Base-by-base conservation (phyloP, 2,329 filamentous ascomycete genomes). In the Fonsecaea multimorphosa region DNA sequence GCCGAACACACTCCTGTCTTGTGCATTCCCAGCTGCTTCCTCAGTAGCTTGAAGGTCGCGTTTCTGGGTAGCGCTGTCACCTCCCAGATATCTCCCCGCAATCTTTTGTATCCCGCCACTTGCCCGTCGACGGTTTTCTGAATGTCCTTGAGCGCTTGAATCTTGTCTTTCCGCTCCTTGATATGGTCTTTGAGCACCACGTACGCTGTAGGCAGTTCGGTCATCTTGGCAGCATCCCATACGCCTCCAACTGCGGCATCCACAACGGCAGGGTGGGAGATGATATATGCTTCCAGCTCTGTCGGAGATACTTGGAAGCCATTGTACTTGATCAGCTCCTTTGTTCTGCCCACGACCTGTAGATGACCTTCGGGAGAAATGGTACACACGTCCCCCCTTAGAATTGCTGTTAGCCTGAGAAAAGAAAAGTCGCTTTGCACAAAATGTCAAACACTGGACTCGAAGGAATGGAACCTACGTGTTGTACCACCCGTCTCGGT, bases 321-420 rank as follows among this genome's bases (percentile, higher is more conserved):
- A 77, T 91, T 89, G 75, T 86, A 89, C 77, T 90, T 87, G 74
- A 82, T 83, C 36, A 81, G 75, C 68, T 80, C 82, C 80, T 91
- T 92, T 29, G 91, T 82, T 8, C 93, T 89, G 74, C 97, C 93
- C 0, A 93, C 96, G 74, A 96, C 93, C 80, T 88, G 96, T 72
- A 95, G 91, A 74, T 96, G 91, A 19, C 90, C 91, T 56, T 90
- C 84, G 49, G 84, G 80, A 73, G 96, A 91, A 72, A 91, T 86
- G 69, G 91, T 88, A 7, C 91, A 91, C 27, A 97, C 87, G 73
- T 97, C 93, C 1, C 93, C 93, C 0, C 44, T 49, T 11, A 5
- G 2, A 22, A 22, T 46, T 49, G 22, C 44, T 12, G 22, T 49
- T 27, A 49, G 44, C 44, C 22, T 24, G 19, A 22, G 7, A 24